Evolutionary conservation across 129 eudicot genomes (phyloP).

Genomic region (Silybum marianum): DNA sequence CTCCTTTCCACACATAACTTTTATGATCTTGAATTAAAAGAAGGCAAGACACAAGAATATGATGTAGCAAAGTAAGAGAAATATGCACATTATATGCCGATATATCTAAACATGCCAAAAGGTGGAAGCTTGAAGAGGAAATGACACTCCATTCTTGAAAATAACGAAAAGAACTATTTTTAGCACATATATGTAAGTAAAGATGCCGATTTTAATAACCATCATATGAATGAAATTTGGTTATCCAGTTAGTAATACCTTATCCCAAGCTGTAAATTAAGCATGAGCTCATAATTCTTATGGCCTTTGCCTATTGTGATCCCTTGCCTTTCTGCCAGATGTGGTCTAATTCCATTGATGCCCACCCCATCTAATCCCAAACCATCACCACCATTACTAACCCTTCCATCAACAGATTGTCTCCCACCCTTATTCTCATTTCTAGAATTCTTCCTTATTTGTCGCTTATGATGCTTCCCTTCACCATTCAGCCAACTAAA

Average conservation of each 20-base stretch:
- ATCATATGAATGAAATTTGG: background rate
- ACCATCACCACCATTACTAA: conserved; percentile 22
- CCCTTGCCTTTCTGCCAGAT: conserved; percentile 58
- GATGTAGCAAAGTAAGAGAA: background rate
- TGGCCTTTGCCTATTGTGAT: conserved; percentile 69
- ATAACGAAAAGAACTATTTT: background rate
- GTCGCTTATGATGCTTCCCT: conserved; percentile 29
- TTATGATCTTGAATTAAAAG: background rate
- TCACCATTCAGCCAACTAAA: conserved; percentile 46
- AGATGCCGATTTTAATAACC: background rate
- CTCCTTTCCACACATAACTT: background rate
- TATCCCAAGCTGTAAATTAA: conserved; percentile 93
- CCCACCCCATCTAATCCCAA: conserved; percentile 36
- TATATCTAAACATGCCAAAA: background rate
- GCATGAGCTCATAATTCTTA: conserved; percentile 87
- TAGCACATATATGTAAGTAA: background rate
- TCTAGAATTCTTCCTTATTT: conserved; percentile 25
- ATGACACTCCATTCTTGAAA: background rate
- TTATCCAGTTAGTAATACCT: conserved; percentile 52
- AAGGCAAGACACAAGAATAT: background rate
- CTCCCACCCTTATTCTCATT: conserved; percentile 37
- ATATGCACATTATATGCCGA: background rate
- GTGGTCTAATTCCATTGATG: conserved; percentile 26
- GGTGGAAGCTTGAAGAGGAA: background rate
- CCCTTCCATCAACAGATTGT: conserved; percentile 48